Conservation (phyloP, 139 green algal genomes). For the Micromonas commoda region DNA sequence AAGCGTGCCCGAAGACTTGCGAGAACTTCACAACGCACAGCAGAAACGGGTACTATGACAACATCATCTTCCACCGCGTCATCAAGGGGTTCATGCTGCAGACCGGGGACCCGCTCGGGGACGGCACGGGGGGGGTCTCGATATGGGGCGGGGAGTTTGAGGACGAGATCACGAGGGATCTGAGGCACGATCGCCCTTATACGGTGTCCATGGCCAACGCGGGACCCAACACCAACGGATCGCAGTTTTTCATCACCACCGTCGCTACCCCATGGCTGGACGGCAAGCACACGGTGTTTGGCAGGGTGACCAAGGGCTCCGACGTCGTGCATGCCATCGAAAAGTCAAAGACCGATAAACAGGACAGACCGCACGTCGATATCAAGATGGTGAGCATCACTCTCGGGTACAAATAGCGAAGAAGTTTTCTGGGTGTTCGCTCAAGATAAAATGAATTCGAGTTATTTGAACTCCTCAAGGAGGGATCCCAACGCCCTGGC, state of each 20-base stretch:
- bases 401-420: constrained; percentile 15
- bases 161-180: constrained; percentile 82
- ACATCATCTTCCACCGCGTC: constrained; percentile 88
- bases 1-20: constrained; percentile 89
- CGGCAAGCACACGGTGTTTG: constrained; percentile 68
- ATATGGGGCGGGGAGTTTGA: constrained; percentile 98
- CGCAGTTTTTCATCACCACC: constrained; percentile 87
- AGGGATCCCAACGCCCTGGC: constrained; percentile 43
- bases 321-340: constrained; percentile 92
- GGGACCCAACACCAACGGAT: constrained; percentile 61
- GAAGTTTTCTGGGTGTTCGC: background rate
- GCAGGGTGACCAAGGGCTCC: constrained; percentile 62
- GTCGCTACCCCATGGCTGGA: constrained; percentile 79
- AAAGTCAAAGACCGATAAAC: constrained; percentile 72
- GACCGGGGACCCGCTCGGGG: constrained; percentile 67
- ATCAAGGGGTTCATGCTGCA: constrained; percentile 99
- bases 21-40: constrained; percentile 96
- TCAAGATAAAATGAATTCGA: background rate
- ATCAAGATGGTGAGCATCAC: constrained; percentile 89
- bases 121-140: constrained; percentile 90
- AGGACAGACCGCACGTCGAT: constrained; percentile 86
- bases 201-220: constrained; percentile 83
- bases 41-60: constrained; percentile 90
- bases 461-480: background rate
- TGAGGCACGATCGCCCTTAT: constrained; percentile 74